Percentiles rank a stretch among this genome's conserved stretches.
Conservation (phyloP, 257 asterid genomes). For the Nemophila menziesii region DNA sequence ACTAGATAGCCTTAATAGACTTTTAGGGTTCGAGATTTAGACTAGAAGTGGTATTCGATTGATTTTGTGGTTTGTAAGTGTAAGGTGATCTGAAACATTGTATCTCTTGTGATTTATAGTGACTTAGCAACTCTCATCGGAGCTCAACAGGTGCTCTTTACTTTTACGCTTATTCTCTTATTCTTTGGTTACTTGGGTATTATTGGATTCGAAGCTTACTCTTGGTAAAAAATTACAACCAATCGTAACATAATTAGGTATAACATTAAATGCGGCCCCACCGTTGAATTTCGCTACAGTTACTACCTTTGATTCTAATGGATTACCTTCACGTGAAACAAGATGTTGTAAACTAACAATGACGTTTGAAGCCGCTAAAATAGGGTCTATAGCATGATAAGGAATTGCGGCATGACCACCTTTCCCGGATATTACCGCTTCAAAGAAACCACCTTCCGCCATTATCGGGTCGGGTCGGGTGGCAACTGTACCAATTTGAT, state of each 20-base stretch:
- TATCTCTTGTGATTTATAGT: too few species aligned
- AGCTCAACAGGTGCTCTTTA: too few species aligned
- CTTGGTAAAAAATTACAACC: too few species aligned
- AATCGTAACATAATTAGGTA: slow-evolving; percentile 49
- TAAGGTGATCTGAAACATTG: too few species aligned
- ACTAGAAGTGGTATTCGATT: too few species aligned
- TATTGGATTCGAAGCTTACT: too few species aligned
- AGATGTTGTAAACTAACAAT: slow-evolving; percentile 54
- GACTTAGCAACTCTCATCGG: too few species aligned
- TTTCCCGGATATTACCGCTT: slow-evolving; percentile 47
- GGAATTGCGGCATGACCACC: slow-evolving; percentile 76
- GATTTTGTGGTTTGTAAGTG: too few species aligned
- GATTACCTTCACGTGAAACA: slow-evolving; percentile 67
- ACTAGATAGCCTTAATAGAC: too few species aligned
- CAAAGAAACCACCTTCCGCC: slow-evolving; percentile 58
- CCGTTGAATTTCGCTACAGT: slow-evolving; percentile 44
- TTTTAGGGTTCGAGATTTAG: too few species aligned
- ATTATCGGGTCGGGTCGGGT: slow-evolving; percentile 35
- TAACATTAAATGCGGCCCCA: slow-evolving; percentile 51
- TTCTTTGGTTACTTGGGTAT: too few species aligned
- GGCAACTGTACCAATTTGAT: slow-evolving; percentile 32
- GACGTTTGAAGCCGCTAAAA: slow-evolving; percentile 43
- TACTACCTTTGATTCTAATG: slow-evolving; percentile 67
- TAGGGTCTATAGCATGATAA: slow-evolving; percentile 48
- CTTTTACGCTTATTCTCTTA: too few species aligned